Evolutionary conservation across 148 eudicot species (phyloP), one percentile per base, ranked within the genome.

Genomic region (Cornus kousa): DNA sequence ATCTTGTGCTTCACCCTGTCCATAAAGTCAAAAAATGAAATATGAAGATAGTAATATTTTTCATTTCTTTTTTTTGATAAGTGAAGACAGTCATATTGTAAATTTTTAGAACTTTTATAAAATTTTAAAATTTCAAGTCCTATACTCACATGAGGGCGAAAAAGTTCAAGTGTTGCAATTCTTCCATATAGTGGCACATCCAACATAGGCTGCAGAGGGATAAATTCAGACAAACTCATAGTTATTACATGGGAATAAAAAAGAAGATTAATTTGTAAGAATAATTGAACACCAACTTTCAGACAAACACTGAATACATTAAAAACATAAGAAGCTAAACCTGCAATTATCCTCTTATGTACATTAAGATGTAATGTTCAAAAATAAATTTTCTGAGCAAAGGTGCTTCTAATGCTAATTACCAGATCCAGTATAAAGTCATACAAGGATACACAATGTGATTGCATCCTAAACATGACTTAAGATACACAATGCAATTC

Each of bases 131-230:
- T 65, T 55, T 8, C 46, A 20, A 77, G 33, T 50, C 16, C 35
- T 77, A 22, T 71, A 95, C 98, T 92, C 78, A 95, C 99, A 86
- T 92, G 97, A 71, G 99, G 97, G 43, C 98, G 97, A 77, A 93
- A 95, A 80, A 95, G 97, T 86, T 93, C 97, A 50, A 95, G 87
- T 0, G 99, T 95, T 35, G 98, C 97, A 53, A 95, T 95, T 88
- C 99, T 89, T 80, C 99, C 99, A 89, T 95, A 95, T 76, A 95
- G 91, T 33, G 99, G 98, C 81, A 95, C 95, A 84, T 95, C 99
- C 87, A 95, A 83, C 95, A 95, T 90, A 74, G 99, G 93, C 99
- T 95, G 89, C 85, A 77, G 13, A 75, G 24, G 17, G 64, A 67
- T 9, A 67, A 71, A 64, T 57, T 66, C 35, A 66, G 66, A 40